phyloP scores from a whole-genome alignment of 1,284 basidiomycete species.

The Fomes fomentarius region DNA sequence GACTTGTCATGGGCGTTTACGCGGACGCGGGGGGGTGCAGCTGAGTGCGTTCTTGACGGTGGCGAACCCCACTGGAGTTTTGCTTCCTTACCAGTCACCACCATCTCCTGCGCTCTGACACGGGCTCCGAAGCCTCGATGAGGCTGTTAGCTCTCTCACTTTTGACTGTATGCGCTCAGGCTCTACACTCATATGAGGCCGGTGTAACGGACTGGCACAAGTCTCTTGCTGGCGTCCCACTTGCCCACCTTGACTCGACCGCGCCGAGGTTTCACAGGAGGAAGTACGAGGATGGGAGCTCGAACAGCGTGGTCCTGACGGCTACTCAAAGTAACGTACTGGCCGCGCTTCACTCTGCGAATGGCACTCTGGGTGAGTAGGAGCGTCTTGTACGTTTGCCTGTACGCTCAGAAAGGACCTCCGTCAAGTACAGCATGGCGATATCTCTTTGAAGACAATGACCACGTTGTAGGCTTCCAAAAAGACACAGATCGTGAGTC shows the following conservation, averaged over 20 bases:
- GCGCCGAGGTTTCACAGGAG: constrained; percentile 61
- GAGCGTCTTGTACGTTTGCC: neutral
- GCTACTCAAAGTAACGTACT: constrained; percentile 81
- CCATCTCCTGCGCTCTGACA: too few relatives aligned
- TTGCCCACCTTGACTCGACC: constrained; percentile 47
- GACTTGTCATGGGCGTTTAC: too few relatives aligned
- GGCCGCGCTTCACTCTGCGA: constrained; percentile 71
- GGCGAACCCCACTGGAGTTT: too few relatives aligned
- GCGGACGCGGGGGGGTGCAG: too few relatives aligned
- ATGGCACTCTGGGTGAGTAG: constrained; percentile 74
- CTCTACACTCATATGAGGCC: constrained; percentile 70
- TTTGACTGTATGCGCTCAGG: constrained; percentile 16
- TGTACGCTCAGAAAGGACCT: constrained; percentile 8
- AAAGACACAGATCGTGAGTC: constrained; percentile 60
- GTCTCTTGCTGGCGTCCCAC: constrained; percentile 71
- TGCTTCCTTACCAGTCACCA: too few relatives aligned
- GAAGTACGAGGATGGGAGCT: constrained; percentile 32
- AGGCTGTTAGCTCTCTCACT: constrained; percentile 18
- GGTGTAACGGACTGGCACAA: constrained; percentile 90
- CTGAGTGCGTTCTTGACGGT: too few relatives aligned
- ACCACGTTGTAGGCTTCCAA: constrained; percentile 74
- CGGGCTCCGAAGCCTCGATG: constrained; percentile 16
- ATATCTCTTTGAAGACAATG: constrained; percentile 67
- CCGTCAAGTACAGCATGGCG: constrained; percentile 71
- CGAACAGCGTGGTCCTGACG: constrained; percentile 61